Base-by-base conservation (phyloP, 169 alveolate species). In the Plasmodium malariae region DNA sequence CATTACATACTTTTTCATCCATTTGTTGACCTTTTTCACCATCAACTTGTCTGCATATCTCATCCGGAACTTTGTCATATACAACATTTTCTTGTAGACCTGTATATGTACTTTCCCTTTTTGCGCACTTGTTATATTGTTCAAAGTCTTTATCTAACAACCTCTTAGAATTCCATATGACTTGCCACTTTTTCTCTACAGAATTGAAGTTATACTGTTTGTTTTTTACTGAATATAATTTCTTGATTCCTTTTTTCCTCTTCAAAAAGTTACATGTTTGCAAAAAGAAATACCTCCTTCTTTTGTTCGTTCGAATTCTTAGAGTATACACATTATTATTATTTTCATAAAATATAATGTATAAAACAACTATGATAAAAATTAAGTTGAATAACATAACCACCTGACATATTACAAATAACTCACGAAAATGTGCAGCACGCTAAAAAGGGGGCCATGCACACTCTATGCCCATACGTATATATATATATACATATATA, bases 181-280 rank as follows among this genome's bases (percentile, higher is more conserved):
- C 30, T 68, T 83, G 91, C 91, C 91, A 83, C 59, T 83, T 83
- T 2, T 45, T 55, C 37, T 83, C 91, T 21, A 83, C 55, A 1
- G 43, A 11, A 4, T 37, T 40, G 45, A 83, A 83, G 37, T 83
- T 36, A 40, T 83, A 83, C 21, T 12, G 45, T 26, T 24, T 48
- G 0, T 26, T 7, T 0, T 40, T 37, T 26, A 12, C 19, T 34
- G n/a, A n/a, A 4, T 9, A 17, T 1, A n/a, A 34, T 17, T 28
- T 21, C 57, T 32, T 69, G n/a, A 11, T 19, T 28, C 37, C 30
- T 7, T 54, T 67, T 40, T 69, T 78, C 37, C 37, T 26, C 59
- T 21, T 62, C 26, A 9, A 17, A 19, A 28, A n/a, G 7, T 19
- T 24, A 4, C 67, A 17, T 32, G 76, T 26, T 26, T n/a, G 21